phyloP scores from a whole-genome alignment of 768 basidiomycete species.

The Udeniomyces megalosporus region DNA sequence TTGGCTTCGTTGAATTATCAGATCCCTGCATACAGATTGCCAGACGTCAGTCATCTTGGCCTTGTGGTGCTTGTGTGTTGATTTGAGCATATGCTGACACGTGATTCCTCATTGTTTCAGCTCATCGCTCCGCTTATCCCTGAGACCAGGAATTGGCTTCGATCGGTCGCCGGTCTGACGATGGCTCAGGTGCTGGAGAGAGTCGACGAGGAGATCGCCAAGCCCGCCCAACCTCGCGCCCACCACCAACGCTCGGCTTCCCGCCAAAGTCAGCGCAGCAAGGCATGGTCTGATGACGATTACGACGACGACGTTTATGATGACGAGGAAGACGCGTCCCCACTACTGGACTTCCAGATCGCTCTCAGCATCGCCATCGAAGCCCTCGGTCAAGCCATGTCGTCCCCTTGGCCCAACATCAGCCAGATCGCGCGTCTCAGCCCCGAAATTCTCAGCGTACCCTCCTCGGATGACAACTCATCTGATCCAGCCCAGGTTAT shows the following conservation, averaged over 20 bases:
- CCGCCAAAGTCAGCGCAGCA: constrained; percentile 4
- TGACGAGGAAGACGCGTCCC: constrained; percentile 18
- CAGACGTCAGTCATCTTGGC: constrained; percentile 21
- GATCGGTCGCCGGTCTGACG: constrained; percentile 21
- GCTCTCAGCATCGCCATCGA: constrained; percentile 28
- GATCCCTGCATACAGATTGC: constrained; percentile 31
- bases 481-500: constrained; percentile 28
- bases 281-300: constrained; percentile 9
- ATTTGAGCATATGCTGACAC: too few relatives aligned
- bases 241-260: not conserved
- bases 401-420: constrained; percentile 24
- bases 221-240: constrained; percentile 14
- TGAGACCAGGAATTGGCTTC: constrained; percentile 23
- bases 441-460: constrained; percentile 27
- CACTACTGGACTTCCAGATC: constrained; percentile 28
- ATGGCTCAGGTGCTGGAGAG: constrained; percentile 23
- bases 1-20: too few relatives aligned
- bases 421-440: constrained; percentile 24
- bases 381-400: constrained; percentile 24
- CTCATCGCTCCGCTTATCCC: constrained; percentile 20
- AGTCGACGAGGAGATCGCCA: constrained; percentile 22
- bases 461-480: constrained; percentile 25
- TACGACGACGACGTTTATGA: constrained; percentile 10
- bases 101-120: too few relatives aligned
- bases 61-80: too few relatives aligned